Base-by-base conservation (phyloP, 1,139 yeast species). In the Taiozyma sp. region DNA sequence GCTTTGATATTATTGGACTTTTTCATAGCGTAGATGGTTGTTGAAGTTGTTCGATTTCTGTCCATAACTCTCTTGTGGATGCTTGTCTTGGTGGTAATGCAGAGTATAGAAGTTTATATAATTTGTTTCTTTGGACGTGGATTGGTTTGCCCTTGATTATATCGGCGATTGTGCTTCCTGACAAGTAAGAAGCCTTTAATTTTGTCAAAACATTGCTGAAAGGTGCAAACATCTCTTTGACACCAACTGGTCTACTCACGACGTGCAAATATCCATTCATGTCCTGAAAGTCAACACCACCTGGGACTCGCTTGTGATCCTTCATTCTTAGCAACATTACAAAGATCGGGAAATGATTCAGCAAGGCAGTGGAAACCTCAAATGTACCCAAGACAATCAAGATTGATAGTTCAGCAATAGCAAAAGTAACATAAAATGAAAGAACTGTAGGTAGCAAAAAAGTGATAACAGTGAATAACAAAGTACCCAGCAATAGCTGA, bases 331-430 rank as follows among this genome's bases (percentile, higher is more conserved):
- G 70, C 49, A 95, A 70, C 2, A 92, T 66, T 1, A 91, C 92
- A 70, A 93, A 93, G 23, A 92, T 65, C 0, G 99, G 99, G 61
- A 87, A 81, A 65, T 91, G 93, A 62, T 91, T 92, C 49, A 91
- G 66, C 43, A 82, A 68, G 12, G 93, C 82, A 54, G 89, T 75
- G 0, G 76, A 53, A 46, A 85, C 74, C 60, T 90, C 96, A 36
- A 87, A 68, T 2, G 74, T 56, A 19, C 86, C 83, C 47, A 80
- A 73, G 8, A 75, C 52, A 8, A 75, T 56, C 45, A 90, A 71
- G 8, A 82, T 74, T 0, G 74, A 57, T 36, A 90, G 64, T 49
- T 92, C 72, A 12, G 84, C 70, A 0, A 78, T 58, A 24, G 90
- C 87, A 67, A 90, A 93, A 46, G 86, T 80, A 39, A 84, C 64